These are phyloP conservation scores for Pilobolus umbonatus DNA, from an alignment of 192 early-diverging fungal species.

Conservation along the genomic window DNA sequence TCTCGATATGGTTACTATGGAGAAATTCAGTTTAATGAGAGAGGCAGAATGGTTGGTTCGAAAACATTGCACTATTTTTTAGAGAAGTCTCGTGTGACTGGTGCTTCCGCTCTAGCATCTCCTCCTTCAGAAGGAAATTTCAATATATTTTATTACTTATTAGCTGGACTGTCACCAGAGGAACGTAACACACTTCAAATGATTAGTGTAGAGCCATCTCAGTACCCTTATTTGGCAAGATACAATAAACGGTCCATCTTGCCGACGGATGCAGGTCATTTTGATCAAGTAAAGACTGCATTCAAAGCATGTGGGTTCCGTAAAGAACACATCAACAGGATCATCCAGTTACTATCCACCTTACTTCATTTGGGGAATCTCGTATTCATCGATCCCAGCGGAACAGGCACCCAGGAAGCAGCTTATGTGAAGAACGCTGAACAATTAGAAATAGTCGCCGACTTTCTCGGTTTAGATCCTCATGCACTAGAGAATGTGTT, in stretches of 20 bases:
- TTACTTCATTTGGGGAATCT: constrained; percentile 88
- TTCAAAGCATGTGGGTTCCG: constrained; percentile 56
- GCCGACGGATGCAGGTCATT: constrained; percentile 47
- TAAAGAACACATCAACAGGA: constrained; percentile 60
- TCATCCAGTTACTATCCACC: constrained; percentile 81
- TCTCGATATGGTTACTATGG: constrained; percentile 81
- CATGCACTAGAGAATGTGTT: constrained; percentile 66
- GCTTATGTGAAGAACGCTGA: constrained; percentile 77
- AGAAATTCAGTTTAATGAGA: constrained; percentile 87
- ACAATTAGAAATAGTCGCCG: constrained; percentile 64
- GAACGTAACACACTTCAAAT: constrained; percentile 43
- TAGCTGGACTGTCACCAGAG: constrained; percentile 66
- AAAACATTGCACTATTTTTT: constrained; percentile 73
- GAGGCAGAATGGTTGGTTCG: constrained; percentile 77
- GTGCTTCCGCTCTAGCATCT: constrained; percentile 44
- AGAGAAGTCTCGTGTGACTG: constrained; percentile 55
- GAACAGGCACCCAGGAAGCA: constrained; percentile 67
- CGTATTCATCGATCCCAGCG: constrained; percentile 58
- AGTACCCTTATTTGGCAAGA: constrained; percentile 53
- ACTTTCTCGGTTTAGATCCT: constrained; percentile 72
- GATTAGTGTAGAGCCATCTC: constrained; percentile 49
- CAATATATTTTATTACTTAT: constrained; percentile 78
- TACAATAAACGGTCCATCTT: constrained; percentile 38
- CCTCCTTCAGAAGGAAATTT: constrained; percentile 55
- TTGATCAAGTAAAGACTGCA: constrained; percentile 56